A percentile compares a stretch with the other conserved stretches of the same genome.
These are phyloP conservation scores for Fragosphaeria purpurea DNA, from an alignment of 2,329 filamentous ascomycete genomes.

Conservation along the genomic window DNA sequence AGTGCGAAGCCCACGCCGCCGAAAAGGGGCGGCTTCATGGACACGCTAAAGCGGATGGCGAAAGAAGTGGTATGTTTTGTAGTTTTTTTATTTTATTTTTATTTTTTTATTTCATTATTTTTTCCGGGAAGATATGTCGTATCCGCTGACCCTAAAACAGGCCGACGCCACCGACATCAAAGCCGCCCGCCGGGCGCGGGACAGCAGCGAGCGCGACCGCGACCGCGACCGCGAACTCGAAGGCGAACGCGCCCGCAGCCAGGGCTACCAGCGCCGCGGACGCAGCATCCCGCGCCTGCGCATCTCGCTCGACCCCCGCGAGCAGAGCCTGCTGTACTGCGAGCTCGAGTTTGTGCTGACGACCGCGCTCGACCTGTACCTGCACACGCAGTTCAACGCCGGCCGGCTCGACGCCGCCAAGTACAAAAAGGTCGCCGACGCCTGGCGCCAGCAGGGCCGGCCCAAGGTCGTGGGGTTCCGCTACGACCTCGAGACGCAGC, in stretches of 20 bases:
- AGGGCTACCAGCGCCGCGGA: slow-evolving; percentile 17
- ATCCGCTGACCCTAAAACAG: slow-evolving; percentile 7
- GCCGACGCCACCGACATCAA: slow-evolving; percentile 27
- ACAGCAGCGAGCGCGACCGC: slow-evolving; percentile 20
- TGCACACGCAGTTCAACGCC: slow-evolving; percentile 41
- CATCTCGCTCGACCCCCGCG: slow-evolving; percentile 44
- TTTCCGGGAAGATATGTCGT: neutral
- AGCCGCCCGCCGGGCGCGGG: slow-evolving; percentile 18
- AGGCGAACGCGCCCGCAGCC: no score
- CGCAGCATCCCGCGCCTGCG: slow-evolving; percentile 22
- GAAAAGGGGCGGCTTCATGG: slow-evolving; percentile 32
- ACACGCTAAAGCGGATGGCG: slow-evolving; percentile 41
- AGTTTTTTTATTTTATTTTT: no score
- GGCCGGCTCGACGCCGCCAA: slow-evolving; percentile 43
- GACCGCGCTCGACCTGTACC: slow-evolving; percentile 40
- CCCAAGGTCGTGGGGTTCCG: slow-evolving; percentile 47
- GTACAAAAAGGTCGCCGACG: slow-evolving; percentile 40
- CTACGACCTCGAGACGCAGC: slow-evolving; percentile 50
- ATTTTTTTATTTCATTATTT: no score
- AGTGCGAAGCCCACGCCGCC: slow-evolving; percentile 11
- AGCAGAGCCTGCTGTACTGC: slow-evolving; percentile 49
- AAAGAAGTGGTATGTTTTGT: slow-evolving; percentile 37
- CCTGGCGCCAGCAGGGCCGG: slow-evolving; percentile 42
- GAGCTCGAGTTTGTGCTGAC: slow-evolving; percentile 48
- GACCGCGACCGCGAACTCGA: slow-evolving; percentile 9